Conservation (phyloP, 352 stramenopile species). For the Globisporangium splendens region DNA sequence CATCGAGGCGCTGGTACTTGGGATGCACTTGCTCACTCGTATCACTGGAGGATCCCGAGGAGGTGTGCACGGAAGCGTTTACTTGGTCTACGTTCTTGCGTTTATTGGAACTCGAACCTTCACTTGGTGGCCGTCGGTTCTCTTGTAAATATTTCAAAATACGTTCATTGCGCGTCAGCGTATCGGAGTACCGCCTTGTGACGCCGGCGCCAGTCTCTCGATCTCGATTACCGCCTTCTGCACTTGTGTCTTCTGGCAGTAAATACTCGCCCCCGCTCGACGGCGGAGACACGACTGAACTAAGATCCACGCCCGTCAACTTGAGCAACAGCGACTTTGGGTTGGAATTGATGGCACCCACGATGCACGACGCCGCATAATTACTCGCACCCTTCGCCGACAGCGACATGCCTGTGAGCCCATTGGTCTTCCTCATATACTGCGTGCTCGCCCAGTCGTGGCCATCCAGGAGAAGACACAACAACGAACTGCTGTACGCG, state of each 20-base stretch:
- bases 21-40: slow-evolving; percentile 28
- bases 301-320: slow-evolving; percentile 72
- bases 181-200: slow-evolving; percentile 32
- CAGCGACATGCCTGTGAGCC: slow-evolving; percentile 54
- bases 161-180: slow-evolving; percentile 51
- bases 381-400: slow-evolving; percentile 64
- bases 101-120: slow-evolving; percentile 31
- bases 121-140: slow-evolving; percentile 5
- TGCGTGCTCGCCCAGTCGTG: slow-evolving; percentile 83
- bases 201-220: neutral
- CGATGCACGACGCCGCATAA: slow-evolving; percentile 71
- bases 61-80: slow-evolving; percentile 9
- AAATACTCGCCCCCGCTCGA: too few relatives aligned
- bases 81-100: slow-evolving; percentile 45
- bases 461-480: slow-evolving; percentile 73
- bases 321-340: slow-evolving; percentile 63
- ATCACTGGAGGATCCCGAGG: slow-evolving; percentile 16
- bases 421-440: slow-evolving; percentile 76
- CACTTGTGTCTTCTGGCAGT: neutral
- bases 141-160: slow-evolving; percentile 53
- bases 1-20: slow-evolving; percentile 49
- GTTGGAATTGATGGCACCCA: slow-evolving; percentile 71
- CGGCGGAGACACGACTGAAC: slow-evolving; percentile 28
- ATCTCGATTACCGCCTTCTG: neutral
- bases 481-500: slow-evolving; percentile 50